Percentiles rank a stretch among this genome's conserved stretches.
Evolutionary conservation across 2,329 filamentous ascomycete genomes (phyloP).

Genomic region (Monilinia polystroma): DNA sequence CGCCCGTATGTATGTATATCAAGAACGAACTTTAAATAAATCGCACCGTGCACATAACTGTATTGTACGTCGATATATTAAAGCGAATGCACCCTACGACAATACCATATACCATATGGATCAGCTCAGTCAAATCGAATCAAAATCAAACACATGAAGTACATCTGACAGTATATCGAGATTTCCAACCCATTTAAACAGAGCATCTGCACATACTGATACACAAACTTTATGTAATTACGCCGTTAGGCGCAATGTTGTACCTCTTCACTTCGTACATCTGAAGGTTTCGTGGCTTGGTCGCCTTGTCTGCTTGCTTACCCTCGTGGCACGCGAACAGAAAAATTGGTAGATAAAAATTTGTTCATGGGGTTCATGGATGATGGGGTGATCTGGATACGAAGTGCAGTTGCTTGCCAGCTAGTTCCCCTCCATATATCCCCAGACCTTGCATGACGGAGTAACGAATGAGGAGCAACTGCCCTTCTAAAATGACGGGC

Average conservation of each 20-base stretch:
- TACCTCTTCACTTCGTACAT: background rate
- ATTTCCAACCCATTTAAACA: background rate
- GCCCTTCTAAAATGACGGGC: rapidly evolving
- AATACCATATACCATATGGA: background rate
- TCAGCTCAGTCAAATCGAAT: background rate
- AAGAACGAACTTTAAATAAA: background rate
- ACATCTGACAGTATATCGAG: background rate
- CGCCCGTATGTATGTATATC: background rate
- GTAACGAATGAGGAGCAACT: background rate
- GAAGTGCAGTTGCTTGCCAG: background rate
- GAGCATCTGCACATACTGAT: background rate
- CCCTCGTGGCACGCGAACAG: background rate
- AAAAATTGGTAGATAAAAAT: background rate
- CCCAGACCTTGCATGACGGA: background rate
- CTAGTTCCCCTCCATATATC: background rate
- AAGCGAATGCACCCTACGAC: background rate
- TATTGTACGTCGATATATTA: background rate
- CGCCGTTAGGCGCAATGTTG: conserved; percentile 1
- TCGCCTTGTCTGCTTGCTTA: background rate
- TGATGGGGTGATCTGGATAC: conserved; percentile 3
- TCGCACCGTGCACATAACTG: background rate
- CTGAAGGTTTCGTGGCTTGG: background rate
- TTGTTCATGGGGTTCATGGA: background rate
- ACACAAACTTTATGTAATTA: conserved; percentile 5
- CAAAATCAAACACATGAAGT: background rate